Evolutionary conservation across 2,329 filamentous ascomycete genomes (phyloP), one percentile per base, ranked within the genome.

Genomic region (Penicillium hordei): DNA sequence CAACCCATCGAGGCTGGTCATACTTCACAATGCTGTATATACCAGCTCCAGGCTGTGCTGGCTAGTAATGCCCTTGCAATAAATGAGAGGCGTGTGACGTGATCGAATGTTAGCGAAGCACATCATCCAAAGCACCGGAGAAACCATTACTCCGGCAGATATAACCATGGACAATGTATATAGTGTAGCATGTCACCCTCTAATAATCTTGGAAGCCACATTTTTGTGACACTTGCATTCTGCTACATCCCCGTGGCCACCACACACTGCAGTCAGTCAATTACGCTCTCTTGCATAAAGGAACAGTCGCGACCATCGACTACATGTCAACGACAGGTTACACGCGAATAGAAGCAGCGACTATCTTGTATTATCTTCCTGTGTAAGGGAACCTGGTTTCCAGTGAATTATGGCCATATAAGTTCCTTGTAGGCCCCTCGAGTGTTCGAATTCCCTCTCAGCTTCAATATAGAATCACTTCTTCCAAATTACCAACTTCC

Each of bases 21-120:
- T 25, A 44, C 39, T 38, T 27, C 23, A 27, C 10, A 29, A 27
- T 29, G 19, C 9, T 50, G 25, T 39, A 8, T 29, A 29, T 40
- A 5, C 23, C n/a, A 52, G 21, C 49, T 34, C 6, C 38, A 13
- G 21, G 29, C 21, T 15, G 12, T 52, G 19, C n/a, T 45, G 29
- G 19, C 48, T 42, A 51, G 19, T 43, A 25, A 27, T 19, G 40
- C 10, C 15, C 23, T 39, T 40, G 19, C 15, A 43, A 27, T 53
- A 4, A 39, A 48, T 25, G 21, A 38, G 13, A 40, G 19, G 15
- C 9, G 13, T 21, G 6, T 69, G 66, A 68, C 66, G 66, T 70
- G 67, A 65, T n/a, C 4, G 7, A 42, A 31, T 17, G 43, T 33
- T 49, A 63, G 55, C 63, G 68, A 70, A 69, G 38, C 48, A 46